Percentiles rank a stretch among this genome's conserved stretches.
Evolutionary conservation across 208 protist genomes (phyloP).

Genomic region (Wallacemonas sp.): DNA sequence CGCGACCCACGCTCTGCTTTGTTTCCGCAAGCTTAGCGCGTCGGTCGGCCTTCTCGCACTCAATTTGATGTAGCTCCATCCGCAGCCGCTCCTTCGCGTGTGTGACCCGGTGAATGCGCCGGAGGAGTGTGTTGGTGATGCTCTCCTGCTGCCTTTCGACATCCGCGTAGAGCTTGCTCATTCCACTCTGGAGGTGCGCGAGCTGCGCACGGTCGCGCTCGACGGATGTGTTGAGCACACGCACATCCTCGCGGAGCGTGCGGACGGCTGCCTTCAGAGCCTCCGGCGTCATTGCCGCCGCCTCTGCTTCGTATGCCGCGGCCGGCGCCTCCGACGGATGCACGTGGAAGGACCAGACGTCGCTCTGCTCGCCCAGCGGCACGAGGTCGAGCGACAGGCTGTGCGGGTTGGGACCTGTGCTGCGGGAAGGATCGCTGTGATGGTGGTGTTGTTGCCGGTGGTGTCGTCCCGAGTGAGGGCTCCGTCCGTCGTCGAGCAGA

Average conservation of each 20-base stretch:
- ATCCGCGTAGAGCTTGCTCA: conserved; percentile 49
- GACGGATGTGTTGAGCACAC: conserved; percentile 46
- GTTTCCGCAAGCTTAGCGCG: conserved; percentile 45
- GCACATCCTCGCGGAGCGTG: conserved; percentile 36
- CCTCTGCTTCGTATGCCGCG: conserved; percentile 46
- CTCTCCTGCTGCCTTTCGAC: conserved; percentile 68
- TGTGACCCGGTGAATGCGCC: conserved; percentile 48
- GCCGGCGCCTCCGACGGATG: conserved; percentile 16
- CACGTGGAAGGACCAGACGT: neutral
- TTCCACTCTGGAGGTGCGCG: conserved; percentile 40
- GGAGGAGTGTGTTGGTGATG: conserved; percentile 72
- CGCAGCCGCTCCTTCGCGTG: conserved; percentile 41
- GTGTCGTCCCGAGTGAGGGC: no score
- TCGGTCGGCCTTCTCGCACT: conserved; percentile 40
- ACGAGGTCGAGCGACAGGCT: conserved; percentile 4
- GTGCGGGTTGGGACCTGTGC: conserved; percentile 8
- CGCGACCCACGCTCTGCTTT: conserved; percentile 35
- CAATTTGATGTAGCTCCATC: conserved; percentile 31
- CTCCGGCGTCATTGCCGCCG: conserved; percentile 28
- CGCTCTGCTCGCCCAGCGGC: neutral
- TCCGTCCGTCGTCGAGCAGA: neutral
- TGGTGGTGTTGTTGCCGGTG: conserved; percentile 4
- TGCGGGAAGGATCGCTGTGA: conserved; percentile 29
- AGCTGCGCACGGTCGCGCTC: conserved; percentile 40
- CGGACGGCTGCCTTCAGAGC: conserved; percentile 46